Conservation (phyloP, 1,284 basidiomycete species). For the Xanthoconium separans region DNA sequence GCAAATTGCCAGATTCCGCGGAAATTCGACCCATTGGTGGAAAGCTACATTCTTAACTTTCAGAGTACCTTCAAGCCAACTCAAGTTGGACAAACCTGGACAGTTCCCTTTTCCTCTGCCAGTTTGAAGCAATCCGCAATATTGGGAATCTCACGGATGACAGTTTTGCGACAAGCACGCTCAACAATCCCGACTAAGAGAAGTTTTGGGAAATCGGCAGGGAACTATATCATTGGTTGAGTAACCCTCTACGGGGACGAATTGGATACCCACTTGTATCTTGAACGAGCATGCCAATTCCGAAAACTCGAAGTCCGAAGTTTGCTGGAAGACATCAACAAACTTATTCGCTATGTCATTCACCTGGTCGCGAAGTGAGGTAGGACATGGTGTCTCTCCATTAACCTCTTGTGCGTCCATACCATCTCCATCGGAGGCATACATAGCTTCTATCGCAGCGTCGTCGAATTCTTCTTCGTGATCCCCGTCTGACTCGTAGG, state of each 20-base stretch:
- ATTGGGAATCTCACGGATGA: conserved; percentile 86
- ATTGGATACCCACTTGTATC: conserved; percentile 62
- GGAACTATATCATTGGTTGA: conserved; percentile 46
- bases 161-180: conserved; percentile 75
- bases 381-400: conserved; percentile 33
- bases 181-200: conserved; percentile 91
- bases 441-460: conserved; percentile 71
- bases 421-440: conserved; percentile 48
- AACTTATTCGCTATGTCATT: conserved; percentile 51
- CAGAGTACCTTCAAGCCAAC: conserved; percentile 1
- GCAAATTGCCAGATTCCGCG: conserved; percentile 89
- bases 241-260: neutral
- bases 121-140: conserved; percentile 80
- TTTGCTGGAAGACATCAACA: conserved; percentile 52
- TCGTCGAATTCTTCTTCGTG: conserved; percentile 55
- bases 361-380: conserved; percentile 43
- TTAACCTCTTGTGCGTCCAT: conserved; percentile 34
- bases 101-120: conserved; percentile 47
- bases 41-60: conserved; percentile 46
- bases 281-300: conserved; percentile 75
- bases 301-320: conserved; percentile 77
- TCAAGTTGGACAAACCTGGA: conserved; percentile 45
- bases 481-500: conserved; percentile 70
- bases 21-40: conserved; percentile 92
- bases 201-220: conserved; percentile 79